A percentile compares a stretch with the other conserved stretches of the same genome.
These are phyloP conservation scores for Crepidotus variabilis DNA, from an alignment of 768 basidiomycete species.

Conservation along the genomic window DNA sequence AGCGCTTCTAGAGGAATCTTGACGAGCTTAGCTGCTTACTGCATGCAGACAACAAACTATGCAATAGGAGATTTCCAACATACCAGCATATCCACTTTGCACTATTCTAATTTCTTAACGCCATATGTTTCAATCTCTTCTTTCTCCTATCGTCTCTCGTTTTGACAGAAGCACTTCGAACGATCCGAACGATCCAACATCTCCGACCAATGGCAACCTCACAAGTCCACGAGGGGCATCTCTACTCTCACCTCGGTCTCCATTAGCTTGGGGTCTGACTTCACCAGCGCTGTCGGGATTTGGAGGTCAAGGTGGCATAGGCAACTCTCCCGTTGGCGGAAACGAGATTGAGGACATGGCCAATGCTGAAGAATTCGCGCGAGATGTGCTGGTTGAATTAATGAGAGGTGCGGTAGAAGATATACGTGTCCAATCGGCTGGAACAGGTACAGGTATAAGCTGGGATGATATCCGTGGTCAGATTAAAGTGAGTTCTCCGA, in stretches of 20 bases:
- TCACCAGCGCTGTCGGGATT: conserved; percentile 10
- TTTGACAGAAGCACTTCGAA: conserved; percentile 32
- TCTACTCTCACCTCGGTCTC: conserved; percentile 17
- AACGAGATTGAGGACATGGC: conserved; percentile 39
- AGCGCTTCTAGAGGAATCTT: too few species aligned
- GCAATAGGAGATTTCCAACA: too few species aligned
- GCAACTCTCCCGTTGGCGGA: conserved; percentile 21
- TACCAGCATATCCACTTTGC: too few species aligned
- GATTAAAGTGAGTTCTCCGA: conserved; percentile 46
- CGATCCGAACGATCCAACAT: conserved; percentile 25
- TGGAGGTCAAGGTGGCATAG: not conserved
- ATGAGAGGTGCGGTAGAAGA: conserved; percentile 70
- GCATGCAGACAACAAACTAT: too few species aligned
- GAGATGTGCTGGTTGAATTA: conserved; percentile 67
- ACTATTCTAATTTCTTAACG: too few species aligned
- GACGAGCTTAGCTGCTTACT: too few species aligned
- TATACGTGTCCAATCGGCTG: conserved; percentile 23
- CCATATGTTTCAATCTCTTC: conserved; percentile 52
- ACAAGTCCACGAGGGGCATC: conserved; percentile 7
- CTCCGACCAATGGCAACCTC: conserved; percentile 4
- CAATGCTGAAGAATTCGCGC: conserved; percentile 61
- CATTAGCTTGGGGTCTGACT: conserved; percentile 8
- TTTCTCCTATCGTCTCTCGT: conserved; percentile 55
- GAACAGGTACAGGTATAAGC: not conserved
- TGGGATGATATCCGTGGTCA: conserved; percentile 21